A percentile compares a stretch with the other conserved stretches of the same genome.
Evolutionary conservation across 441 rosid species (phyloP).

Genomic region (Bocquillonia castaneifolia): DNA sequence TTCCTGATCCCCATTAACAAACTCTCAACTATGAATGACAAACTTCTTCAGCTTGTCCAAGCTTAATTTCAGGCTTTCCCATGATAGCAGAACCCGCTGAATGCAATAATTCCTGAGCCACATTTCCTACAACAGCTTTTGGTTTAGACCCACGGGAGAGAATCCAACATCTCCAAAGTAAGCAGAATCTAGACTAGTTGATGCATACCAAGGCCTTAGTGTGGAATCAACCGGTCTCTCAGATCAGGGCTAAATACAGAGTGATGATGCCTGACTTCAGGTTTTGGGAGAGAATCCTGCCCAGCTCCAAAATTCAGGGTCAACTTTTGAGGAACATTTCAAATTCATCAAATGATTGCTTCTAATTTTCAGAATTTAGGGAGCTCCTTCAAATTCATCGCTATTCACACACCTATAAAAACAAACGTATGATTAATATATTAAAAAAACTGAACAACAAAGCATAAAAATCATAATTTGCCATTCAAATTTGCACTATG

Average conservation of each 20-base stretch:
- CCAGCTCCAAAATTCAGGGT: slow-evolving; percentile 31
- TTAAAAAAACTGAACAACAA: no score
- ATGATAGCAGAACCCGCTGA: slow-evolving; percentile 97
- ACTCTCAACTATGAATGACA: slow-evolving; percentile 68
- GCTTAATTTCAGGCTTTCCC: slow-evolving; percentile 97
- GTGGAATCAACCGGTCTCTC: slow-evolving; percentile 37
- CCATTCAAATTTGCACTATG: not conserved
- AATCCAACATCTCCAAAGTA: slow-evolving; percentile 40
- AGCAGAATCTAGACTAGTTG: slow-evolving; percentile 53
- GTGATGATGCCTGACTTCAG: slow-evolving; percentile 38
- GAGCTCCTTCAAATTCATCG: slow-evolving; percentile 24
- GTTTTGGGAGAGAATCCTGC: slow-evolving; percentile 39
- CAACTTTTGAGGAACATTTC: slow-evolving; percentile 33
- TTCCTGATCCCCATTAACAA: slow-evolving; percentile 72
- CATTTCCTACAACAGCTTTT: slow-evolving; percentile 78
- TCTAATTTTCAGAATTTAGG: slow-evolving; percentile 39
- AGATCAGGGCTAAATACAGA: slow-evolving; percentile 49
- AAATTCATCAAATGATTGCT: slow-evolving; percentile 30
- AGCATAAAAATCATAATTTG: no score
- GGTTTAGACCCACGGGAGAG: slow-evolving; percentile 58
- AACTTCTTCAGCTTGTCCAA: slow-evolving; percentile 81
- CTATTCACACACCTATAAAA: slow-evolving; percentile 31
- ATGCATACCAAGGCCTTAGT: slow-evolving; percentile 47
- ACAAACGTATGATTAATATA: slow-evolving; percentile 2
- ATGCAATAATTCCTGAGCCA: slow-evolving; percentile 95